These are phyloP conservation scores for Berkeleyomyces rouxiae DNA, from an alignment of 2,329 filamentous ascomycete genomes.

Conservation along the genomic window DNA sequence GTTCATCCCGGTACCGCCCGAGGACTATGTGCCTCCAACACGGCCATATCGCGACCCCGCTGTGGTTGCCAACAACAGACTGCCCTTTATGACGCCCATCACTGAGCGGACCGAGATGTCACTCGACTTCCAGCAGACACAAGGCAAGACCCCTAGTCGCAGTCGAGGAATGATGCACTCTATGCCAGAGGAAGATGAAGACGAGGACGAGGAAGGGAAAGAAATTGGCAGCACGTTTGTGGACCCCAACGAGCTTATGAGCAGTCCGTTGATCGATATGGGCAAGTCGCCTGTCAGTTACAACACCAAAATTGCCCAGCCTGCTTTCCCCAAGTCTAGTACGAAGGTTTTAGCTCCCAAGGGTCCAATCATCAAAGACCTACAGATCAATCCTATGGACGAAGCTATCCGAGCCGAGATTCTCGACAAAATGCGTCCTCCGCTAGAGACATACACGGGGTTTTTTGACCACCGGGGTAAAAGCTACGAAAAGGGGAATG, in stretches of 20 bases:
- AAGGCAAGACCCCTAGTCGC: conserved; percentile 62
- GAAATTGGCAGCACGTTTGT: conserved; percentile 19
- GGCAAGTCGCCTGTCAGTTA: conserved; percentile 30
- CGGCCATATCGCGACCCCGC: conserved; percentile 66
- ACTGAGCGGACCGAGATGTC: conserved; percentile 90
- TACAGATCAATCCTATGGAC: conserved; percentile 79
- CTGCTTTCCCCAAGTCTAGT: conserved; percentile 14
- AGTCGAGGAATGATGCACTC: conserved; percentile 20
- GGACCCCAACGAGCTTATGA: conserved; percentile 21
- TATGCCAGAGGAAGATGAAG: conserved; percentile 19
- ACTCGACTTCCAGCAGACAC: conserved; percentile 44
- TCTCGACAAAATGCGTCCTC: conserved; percentile 54
- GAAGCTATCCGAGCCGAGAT: conserved; percentile 59
- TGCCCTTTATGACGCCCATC: conserved; percentile 98
- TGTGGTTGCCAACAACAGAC: conserved; percentile 69
- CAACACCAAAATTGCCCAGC: conserved; percentile 25
- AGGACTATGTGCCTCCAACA: conserved; percentile 68
- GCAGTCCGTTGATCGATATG: conserved; percentile 58
- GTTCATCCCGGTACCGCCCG: conserved; percentile 69
- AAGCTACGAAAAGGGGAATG: conserved; percentile 47
- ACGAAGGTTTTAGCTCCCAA: conserved; percentile 32
- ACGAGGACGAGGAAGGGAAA: conserved; percentile 18
- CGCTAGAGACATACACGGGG: conserved; percentile 56
- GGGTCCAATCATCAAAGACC: conserved; percentile 63
- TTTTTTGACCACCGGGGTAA: conserved; percentile 58